Conservation (phyloP, 1,284 basidiomycete genomes). For the Meripilus lineatus region DNA sequence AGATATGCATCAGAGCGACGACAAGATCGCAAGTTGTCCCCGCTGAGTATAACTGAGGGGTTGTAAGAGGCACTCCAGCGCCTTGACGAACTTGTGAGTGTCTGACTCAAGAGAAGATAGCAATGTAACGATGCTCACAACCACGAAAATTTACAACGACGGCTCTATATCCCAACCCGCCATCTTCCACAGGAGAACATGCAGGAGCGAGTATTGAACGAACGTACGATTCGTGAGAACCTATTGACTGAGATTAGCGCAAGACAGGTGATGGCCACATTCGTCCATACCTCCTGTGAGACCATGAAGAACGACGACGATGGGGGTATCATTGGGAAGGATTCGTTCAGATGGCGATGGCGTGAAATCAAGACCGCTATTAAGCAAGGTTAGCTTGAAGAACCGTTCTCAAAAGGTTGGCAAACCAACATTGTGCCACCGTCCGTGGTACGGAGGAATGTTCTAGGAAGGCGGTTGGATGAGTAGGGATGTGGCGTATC, state of each 20-base stretch:
- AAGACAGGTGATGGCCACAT: conserved; percentile 6
- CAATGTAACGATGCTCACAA: too few relatives aligned
- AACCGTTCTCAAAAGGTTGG: too few relatives aligned
- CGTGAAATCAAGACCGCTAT: conserved; percentile 68
- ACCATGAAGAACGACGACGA: conserved; percentile 83
- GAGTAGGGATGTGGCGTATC: too few relatives aligned
- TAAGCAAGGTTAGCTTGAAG: conserved; percentile 9
- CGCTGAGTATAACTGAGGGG: conserved; percentile 82
- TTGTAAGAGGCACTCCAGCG: conserved; percentile 80
- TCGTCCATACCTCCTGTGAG: conserved; percentile 78
- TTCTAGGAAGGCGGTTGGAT: conserved; percentile 44
- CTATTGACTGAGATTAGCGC: conserved; percentile 29
- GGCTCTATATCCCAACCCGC: conserved; percentile 83
- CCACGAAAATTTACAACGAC: conserved; percentile 92
- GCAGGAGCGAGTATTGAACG: conserved; percentile 73
- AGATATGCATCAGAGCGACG: conserved; percentile 75
- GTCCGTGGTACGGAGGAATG: conserved; percentile 55
- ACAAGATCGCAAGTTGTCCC: conserved; percentile 85
- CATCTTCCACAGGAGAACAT: conserved; percentile 60
- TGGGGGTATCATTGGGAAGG: conserved; percentile 63
- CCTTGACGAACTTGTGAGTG: conserved; percentile 45
- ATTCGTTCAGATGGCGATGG: conserved; percentile 49
- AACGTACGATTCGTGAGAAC: conserved; percentile 88
- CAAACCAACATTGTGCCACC: conserved; percentile 76
- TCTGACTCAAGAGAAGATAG: too few relatives aligned